Conservation (phyloP, 257 asterid genomes). For the Solanum sejunctum region DNA sequence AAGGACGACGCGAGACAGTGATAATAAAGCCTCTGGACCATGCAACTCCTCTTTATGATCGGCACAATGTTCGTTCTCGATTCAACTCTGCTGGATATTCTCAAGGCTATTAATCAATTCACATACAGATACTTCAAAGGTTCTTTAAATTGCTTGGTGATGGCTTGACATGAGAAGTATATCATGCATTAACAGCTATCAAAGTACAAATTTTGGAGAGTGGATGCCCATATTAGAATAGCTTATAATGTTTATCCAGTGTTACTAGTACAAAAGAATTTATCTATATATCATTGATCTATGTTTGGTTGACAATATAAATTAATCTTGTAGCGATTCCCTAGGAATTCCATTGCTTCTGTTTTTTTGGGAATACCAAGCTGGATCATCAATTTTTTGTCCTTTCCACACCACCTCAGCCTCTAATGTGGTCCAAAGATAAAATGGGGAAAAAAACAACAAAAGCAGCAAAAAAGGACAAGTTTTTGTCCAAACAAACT, state of each 20-base stretch:
- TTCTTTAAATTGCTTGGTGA: constrained; percentile 18
- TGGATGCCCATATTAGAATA: not conserved
- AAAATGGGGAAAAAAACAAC: not conserved
- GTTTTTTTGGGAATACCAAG: not conserved
- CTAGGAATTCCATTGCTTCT: not conserved
- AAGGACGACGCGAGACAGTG: constrained; percentile 17
- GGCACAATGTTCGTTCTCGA: constrained; percentile 29
- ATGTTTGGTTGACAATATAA: not conserved
- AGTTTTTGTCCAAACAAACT: not conserved
- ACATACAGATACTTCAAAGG: constrained; percentile 2
- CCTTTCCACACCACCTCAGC: not conserved
- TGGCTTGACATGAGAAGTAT: not conserved
- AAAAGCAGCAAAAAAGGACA: not conserved
- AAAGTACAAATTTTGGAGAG: not conserved
- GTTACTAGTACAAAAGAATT: not conserved
- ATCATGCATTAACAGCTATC: not conserved
- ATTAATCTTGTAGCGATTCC: not conserved
- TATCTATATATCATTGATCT: not conserved
- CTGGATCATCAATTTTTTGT: not conserved
- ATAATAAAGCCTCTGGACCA: constrained; percentile 70
- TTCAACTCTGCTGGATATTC: constrained; percentile 15
- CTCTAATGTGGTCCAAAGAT: not conserved
- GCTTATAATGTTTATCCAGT: not conserved
- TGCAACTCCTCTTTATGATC: constrained; percentile 27
- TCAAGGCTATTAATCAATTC: constrained; percentile 32